Evolutionary conservation across 2,329 filamentous ascomycete genomes (phyloP).

Genomic region (Torrubiella hemipterigena): DNA sequence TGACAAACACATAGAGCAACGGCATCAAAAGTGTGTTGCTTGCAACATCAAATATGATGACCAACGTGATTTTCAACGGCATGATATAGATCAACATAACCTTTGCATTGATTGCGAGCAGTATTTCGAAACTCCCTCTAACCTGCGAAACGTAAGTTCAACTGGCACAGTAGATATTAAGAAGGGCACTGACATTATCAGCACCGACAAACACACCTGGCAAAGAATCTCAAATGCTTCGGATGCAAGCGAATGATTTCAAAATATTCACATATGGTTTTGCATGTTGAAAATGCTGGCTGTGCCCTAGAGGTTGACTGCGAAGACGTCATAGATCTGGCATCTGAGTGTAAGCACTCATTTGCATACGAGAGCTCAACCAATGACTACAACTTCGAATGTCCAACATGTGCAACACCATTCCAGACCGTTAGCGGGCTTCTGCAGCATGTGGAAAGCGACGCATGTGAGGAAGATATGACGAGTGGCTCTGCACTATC

Average conservation of each 20-base stretch:
- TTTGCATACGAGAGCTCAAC: constrained; percentile 10
- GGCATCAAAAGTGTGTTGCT: constrained; percentile 3
- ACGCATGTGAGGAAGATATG: constrained; percentile 7
- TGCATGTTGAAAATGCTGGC: constrained; percentile 12
- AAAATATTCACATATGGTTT: constrained; percentile 11
- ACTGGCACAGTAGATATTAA: too few relatives aligned
- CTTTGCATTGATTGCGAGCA: constrained; percentile 7
- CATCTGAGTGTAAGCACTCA: constrained; percentile 6
- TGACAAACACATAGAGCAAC: constrained; percentile 3
- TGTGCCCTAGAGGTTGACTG: constrained; percentile 8
- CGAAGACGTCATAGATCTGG: constrained; percentile 4
- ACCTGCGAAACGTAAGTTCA: constrained; percentile 8
- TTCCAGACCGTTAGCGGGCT: constrained; percentile 10
- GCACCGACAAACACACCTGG: constrained; percentile 10
- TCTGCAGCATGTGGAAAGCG: constrained; percentile 13
- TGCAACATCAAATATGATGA: background rate
- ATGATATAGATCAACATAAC: constrained; percentile 7
- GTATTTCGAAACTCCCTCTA: constrained; percentile 5
- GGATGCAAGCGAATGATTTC: constrained; percentile 10
- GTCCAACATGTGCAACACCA: constrained; percentile 7
- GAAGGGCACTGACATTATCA: constrained; percentile 2
- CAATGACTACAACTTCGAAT: constrained; percentile 7
- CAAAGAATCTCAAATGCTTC: constrained; percentile 7
- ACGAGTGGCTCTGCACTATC: background rate
- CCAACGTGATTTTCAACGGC: constrained; percentile 2